A percentile compares a stretch with the other conserved stretches of the same genome.
Evolutionary conservation across 2,329 filamentous ascomycete species (phyloP).

Genomic region (Fusarium acutatum): DNA sequence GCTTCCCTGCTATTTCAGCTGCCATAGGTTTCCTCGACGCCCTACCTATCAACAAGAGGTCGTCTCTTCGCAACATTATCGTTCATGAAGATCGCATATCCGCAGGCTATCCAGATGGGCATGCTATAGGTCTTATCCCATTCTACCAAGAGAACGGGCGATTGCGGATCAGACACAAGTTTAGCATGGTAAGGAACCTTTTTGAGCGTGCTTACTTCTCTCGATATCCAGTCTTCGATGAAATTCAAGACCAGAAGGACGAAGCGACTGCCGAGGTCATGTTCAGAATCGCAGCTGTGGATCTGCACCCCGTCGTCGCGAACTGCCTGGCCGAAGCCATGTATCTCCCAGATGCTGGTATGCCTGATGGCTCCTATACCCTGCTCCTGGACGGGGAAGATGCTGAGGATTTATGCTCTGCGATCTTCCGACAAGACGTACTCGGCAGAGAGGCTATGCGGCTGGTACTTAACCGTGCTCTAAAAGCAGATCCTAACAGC

Average conservation of each 20-base stretch:
- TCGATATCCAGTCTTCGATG: fast-evolving
- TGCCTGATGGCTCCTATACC: not conserved
- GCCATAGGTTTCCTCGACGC: not conserved
- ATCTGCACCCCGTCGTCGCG: not conserved
- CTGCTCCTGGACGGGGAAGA: not conserved
- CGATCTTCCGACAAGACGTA: not conserved
- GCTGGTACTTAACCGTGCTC: not conserved
- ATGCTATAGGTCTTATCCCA: not conserved
- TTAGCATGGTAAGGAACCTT: not conserved
- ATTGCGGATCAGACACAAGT: not conserved
- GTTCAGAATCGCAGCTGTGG: fast-evolving
- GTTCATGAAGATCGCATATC: not conserved
- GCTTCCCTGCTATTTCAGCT: not conserved
- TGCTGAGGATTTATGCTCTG: not conserved
- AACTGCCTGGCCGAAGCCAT: not conserved
- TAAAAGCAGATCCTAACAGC: not conserved
- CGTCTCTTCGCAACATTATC: not conserved
- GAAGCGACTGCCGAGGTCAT: fast-evolving
- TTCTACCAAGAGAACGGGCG: not conserved
- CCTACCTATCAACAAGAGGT: not conserved
- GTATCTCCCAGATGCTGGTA: not conserved
- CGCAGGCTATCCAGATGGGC: not conserved
- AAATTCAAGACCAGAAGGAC: not conserved
- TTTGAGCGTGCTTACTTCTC: not conserved
- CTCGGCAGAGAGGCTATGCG: fast-evolving